Evolutionary conservation across 345 rosid genomes (phyloP).

Genomic region (Excoecaria cochinchinensis): DNA sequence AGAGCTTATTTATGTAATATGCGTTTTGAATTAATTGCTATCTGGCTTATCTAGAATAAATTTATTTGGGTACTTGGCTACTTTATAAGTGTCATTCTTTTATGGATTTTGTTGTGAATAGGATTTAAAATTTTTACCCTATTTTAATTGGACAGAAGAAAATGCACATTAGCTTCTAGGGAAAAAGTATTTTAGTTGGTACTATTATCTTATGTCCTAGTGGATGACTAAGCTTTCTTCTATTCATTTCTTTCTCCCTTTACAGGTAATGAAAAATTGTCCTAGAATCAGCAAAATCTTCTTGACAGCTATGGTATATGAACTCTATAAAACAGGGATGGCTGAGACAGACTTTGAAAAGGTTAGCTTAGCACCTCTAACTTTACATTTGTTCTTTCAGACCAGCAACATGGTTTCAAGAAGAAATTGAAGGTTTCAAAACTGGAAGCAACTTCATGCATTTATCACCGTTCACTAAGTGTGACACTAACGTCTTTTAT

Average conservation of each 20-base stretch:
- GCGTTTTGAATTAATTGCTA: neutral
- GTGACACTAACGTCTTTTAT: neutral
- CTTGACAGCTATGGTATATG: conserved; percentile 90
- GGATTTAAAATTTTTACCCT: neutral
- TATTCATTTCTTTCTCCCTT: neutral
- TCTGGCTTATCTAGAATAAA: neutral
- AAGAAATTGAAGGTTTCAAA: neutral
- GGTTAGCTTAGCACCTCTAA: conserved; percentile 36
- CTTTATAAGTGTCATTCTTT: neutral
- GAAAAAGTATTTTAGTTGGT: neutral
- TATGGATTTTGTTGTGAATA: neutral
- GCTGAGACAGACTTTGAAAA: conserved; percentile 83
- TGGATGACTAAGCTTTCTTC: conserved; percentile 4
- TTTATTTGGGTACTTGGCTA: too few relatives aligned
- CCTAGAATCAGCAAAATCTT: conserved; percentile 75
- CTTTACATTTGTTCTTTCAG: neutral
- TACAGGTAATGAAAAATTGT: conserved; percentile 71
- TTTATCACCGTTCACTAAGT: neutral
- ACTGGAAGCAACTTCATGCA: neutral
- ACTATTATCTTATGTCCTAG: neutral
- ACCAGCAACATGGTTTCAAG: neutral
- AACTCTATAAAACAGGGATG: conserved; percentile 95
- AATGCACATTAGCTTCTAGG: neutral
- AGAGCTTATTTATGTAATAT: neutral
- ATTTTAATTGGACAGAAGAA: neutral